Percentiles rank a stretch among this genome's conserved stretches.
Conservation (phyloP, 352 stramenopile genomes). For the Pythium utonaiense region DNA sequence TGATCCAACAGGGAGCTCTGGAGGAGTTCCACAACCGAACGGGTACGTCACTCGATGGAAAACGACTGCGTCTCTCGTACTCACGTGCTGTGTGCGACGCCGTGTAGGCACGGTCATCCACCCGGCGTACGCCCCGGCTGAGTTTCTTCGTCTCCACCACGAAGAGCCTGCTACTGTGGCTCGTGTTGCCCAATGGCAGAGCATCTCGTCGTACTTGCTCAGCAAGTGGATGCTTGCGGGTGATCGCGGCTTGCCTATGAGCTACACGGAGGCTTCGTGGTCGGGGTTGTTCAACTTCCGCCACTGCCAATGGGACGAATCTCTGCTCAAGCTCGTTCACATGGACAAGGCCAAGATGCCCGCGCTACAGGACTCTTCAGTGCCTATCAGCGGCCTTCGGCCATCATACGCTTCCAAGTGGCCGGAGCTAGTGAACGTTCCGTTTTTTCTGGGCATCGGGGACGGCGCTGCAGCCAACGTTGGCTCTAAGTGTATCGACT, state of each 20-base stretch:
- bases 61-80: no score
- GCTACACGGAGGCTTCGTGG: constrained; percentile 94
- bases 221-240: constrained; percentile 65
- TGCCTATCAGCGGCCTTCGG: constrained; percentile 53
- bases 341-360: constrained; percentile 76
- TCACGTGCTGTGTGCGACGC: neutral
- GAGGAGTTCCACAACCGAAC: constrained; percentile 69
- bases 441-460: constrained; percentile 89
- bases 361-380: constrained; percentile 57
- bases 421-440: constrained; percentile 56
- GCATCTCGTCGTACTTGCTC: constrained; percentile 86
- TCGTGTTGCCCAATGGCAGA: constrained; percentile 84
- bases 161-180: constrained; percentile 41
- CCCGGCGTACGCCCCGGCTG: constrained; percentile 85
- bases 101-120: constrained; percentile 74
- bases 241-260: constrained; percentile 68
- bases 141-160: constrained; percentile 82
- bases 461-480: constrained; percentile 94
- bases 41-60: constrained; percentile 19
- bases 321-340: constrained; percentile 66
- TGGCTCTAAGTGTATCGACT: constrained; percentile 89
- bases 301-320: constrained; percentile 79
- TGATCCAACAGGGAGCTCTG: constrained; percentile 34
- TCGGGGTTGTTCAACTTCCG: constrained; percentile 92
- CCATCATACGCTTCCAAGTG: constrained; percentile 60